These are phyloP conservation scores for Kalanchoe fedtschenkoi DNA, from an alignment of 164 flowering plant genomes.

Conservation along the genomic window DNA sequence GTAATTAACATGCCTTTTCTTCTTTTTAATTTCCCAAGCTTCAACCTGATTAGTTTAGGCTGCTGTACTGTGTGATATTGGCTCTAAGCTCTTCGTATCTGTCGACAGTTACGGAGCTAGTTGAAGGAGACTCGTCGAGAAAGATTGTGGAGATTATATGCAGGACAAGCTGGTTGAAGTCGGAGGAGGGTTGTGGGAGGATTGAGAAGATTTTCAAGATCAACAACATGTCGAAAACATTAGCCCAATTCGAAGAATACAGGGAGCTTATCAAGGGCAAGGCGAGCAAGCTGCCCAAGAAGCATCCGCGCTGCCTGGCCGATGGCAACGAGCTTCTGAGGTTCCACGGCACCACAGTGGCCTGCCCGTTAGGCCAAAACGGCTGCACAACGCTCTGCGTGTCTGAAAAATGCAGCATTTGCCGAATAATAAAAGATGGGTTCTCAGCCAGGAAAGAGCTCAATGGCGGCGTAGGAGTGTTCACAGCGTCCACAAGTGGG, in stretches of 20 bases:
- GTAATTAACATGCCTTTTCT: too few species aligned
- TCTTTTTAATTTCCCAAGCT: too few species aligned
- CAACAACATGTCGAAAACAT: constrained; percentile 60
- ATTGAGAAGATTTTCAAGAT: constrained; percentile 59
- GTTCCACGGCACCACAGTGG: constrained; percentile 50
- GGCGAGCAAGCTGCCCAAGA: constrained; percentile 61
- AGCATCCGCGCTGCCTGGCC: constrained; percentile 68
- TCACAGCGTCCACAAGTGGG: constrained; percentile 34
- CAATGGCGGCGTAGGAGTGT: constrained; percentile 29
- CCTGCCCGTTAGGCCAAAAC: constrained; percentile 47
- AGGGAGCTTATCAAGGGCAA: constrained; percentile 54
- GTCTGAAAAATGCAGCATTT: constrained; percentile 42
- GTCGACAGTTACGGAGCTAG: constrained; percentile 54
- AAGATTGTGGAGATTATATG: constrained; percentile 65
- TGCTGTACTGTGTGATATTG: too few species aligned
- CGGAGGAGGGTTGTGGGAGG: constrained; percentile 38
- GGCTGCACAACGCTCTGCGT: constrained; percentile 42
- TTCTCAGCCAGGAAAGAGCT: constrained; percentile 41
- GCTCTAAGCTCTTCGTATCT: too few species aligned
- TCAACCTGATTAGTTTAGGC: too few species aligned
- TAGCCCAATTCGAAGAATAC: constrained; percentile 58
- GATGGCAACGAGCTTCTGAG: constrained; percentile 69
- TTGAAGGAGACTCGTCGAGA: constrained; percentile 63
- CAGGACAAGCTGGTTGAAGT: constrained; percentile 50
- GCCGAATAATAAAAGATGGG: constrained; percentile 48